Percentiles rank a stretch among this genome's conserved stretches.
These are phyloP conservation scores for Craspedostauros australis DNA, from an alignment of 108 stramenopile species.

Conservation along the genomic window DNA sequence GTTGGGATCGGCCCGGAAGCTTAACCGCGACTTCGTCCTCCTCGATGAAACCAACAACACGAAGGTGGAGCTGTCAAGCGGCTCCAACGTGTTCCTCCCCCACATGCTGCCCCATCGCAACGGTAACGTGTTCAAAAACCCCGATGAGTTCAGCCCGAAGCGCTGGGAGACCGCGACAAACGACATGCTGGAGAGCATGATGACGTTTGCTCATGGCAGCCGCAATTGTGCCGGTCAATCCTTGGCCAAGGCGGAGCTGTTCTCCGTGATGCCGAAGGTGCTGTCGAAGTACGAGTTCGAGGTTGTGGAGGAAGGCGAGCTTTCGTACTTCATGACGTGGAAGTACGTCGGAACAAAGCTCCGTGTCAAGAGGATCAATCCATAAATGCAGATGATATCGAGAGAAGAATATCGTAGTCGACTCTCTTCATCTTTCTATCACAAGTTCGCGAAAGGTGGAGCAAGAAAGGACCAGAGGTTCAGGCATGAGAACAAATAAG, in stretches of 20 bases:
- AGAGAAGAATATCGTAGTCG: too few species aligned
- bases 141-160: constrained; percentile 16
- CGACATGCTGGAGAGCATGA: constrained; percentile 9
- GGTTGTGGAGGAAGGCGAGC: constrained; percentile 12
- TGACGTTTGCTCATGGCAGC: constrained; percentile 16
- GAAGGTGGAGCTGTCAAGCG: constrained; percentile 15
- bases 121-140: constrained; percentile 4
- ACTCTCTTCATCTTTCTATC: too few species aligned
- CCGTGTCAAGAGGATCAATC: too few species aligned
- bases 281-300: constrained; percentile 1
- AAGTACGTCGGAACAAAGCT: constrained; percentile 10
- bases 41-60: not conserved
- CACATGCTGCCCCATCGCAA: constrained; percentile 1
- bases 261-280: constrained; percentile 7
- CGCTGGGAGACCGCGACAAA: constrained; percentile 31
- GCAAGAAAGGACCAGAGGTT: too few species aligned
- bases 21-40: constrained; percentile 20
- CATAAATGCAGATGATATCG: too few species aligned
- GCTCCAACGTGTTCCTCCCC: not conserved
- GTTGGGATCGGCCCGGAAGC: not conserved
- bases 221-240: constrained; percentile 21
- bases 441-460: too few species aligned
- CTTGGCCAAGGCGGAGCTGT: constrained; percentile 9
- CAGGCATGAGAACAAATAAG: too few species aligned
- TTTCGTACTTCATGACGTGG: constrained; percentile 7